Conservation (phyloP, 2,329 filamentous ascomycete genomes). For the Cercospora citrullina region DNA sequence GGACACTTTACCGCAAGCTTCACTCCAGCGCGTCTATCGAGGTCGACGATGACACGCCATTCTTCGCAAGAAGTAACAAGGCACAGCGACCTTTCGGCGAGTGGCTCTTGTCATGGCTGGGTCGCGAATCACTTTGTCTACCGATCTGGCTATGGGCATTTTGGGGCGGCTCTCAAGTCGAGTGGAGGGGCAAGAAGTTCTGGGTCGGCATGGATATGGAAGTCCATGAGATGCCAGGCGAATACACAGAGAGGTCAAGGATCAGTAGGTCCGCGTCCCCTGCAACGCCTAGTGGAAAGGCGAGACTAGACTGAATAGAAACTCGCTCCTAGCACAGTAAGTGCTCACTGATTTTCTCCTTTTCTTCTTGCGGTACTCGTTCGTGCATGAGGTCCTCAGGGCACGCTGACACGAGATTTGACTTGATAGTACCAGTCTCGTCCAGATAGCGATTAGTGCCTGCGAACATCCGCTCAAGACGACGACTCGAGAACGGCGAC, state of each 20-base stretch:
- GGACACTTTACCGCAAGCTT: constrained; percentile 69
- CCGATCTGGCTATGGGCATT: constrained; percentile 92
- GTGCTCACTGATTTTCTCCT: neutral
- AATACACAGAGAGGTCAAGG: neutral
- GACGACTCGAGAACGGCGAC: neutral
- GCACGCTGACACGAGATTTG: too few relatives aligned
- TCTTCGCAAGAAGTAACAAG: constrained; percentile 62
- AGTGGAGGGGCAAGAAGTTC: constrained; percentile 83
- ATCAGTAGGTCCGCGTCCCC: neutral
- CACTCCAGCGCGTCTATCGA: constrained; percentile 73
- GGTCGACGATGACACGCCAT: constrained; percentile 69
- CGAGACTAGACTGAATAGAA: constrained; percentile 15
- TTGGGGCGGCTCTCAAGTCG: constrained; percentile 80
- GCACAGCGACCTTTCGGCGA: constrained; percentile 59
- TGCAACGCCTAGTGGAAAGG: constrained; percentile 9
- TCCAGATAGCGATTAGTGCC: neutral
- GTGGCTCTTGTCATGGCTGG: constrained; percentile 83
- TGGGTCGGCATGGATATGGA: constrained; percentile 81
- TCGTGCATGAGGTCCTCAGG: too few relatives aligned
- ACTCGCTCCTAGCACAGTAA: neutral
- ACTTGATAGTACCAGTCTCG: too few relatives aligned
- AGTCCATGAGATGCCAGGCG: constrained; percentile 57
- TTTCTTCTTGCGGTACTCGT: neutral
- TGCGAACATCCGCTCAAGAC: neutral
- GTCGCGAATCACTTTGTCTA: constrained; percentile 76